These are phyloP conservation scores for Ceratobasidium sp. DNA, from an alignment of 1,284 basidiomycete genomes.

Conservation along the genomic window DNA sequence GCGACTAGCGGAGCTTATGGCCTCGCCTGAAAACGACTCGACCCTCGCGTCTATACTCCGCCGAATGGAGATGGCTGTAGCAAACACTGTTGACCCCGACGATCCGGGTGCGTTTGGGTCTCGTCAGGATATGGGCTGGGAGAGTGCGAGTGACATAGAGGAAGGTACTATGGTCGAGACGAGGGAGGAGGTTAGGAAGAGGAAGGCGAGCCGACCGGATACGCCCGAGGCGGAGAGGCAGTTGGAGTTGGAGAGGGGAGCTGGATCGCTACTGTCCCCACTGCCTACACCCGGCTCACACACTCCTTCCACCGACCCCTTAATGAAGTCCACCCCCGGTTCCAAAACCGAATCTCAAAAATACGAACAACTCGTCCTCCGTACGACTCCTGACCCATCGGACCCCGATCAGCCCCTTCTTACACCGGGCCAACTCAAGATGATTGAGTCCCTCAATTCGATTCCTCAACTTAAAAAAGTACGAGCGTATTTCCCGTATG, in stretches of 20 bases:
- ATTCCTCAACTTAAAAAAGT: slow-evolving; percentile 78
- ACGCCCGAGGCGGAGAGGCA: slow-evolving; percentile 29
- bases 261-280: slow-evolving; percentile 14
- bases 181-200: neutral
- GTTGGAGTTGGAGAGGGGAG: slow-evolving; percentile 28
- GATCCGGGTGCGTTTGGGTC: neutral
- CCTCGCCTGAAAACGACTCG: slow-evolving; percentile 63
- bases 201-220: slow-evolving; percentile 11
- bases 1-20: slow-evolving; percentile 71
- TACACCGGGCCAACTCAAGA: slow-evolving; percentile 68
- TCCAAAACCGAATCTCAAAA: slow-evolving; percentile 35
- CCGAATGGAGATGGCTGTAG: slow-evolving; percentile 70
- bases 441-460: slow-evolving; percentile 70
- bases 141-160: slow-evolving; percentile 21
- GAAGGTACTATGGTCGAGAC: slow-evolving; percentile 11
- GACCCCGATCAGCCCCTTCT: slow-evolving; percentile 63
- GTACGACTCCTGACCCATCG: slow-evolving; percentile 51
- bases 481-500: slow-evolving; percentile 70
- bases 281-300: slow-evolving; percentile 19
- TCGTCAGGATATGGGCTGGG: neutral
- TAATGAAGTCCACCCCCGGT: slow-evolving; percentile 31
- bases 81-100: slow-evolving; percentile 59
- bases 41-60: slow-evolving; percentile 70
- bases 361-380: neutral
- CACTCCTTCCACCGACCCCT: neutral